Percentiles rank a stretch among this genome's conserved stretches.
phyloP scores from a whole-genome alignment of 2,329 filamentous ascomycete genomes.

The Fusarium falciforme region DNA sequence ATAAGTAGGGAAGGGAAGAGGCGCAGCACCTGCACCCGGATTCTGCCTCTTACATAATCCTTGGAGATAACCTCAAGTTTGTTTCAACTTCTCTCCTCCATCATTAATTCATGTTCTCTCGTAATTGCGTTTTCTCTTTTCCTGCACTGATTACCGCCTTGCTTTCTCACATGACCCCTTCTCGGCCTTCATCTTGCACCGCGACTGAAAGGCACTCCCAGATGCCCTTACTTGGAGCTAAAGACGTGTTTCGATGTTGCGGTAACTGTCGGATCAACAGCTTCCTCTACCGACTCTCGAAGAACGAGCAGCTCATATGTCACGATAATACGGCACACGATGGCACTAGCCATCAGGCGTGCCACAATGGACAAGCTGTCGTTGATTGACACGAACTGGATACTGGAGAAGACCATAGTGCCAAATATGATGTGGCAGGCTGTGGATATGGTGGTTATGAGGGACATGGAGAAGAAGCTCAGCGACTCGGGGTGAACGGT shows the following conservation, averaged over 20 bases:
- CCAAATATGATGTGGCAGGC: slow-evolving; percentile 21
- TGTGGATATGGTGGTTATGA: slow-evolving; percentile 13
- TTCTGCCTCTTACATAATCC: neutral
- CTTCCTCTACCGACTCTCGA: slow-evolving; percentile 15
- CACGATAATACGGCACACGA: slow-evolving; percentile 11
- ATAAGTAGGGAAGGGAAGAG: neutral
- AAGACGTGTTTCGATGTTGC: neutral
- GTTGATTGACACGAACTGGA: slow-evolving; percentile 20
- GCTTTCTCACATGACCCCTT: neutral
- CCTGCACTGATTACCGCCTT: neutral
- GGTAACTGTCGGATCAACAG: neutral
- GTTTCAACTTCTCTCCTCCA: neutral
- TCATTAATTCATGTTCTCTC: neutral
- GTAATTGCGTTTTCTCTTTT: neutral
- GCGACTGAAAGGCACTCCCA: neutral
- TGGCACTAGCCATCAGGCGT: slow-evolving; percentile 13
- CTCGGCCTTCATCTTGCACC: neutral
- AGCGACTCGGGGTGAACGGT: slow-evolving; percentile 12
- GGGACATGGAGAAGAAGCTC: slow-evolving; percentile 5
- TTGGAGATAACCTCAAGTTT: neutral
- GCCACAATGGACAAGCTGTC: slow-evolving; percentile 11
- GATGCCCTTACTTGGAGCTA: slow-evolving; percentile 2
- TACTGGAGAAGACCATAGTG: slow-evolving; percentile 15
- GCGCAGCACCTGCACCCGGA: neutral
- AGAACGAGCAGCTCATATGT: slow-evolving; percentile 15